Base-by-base conservation (phyloP, 805 yeast species). In the Barnettozyma sucrosica region DNA sequence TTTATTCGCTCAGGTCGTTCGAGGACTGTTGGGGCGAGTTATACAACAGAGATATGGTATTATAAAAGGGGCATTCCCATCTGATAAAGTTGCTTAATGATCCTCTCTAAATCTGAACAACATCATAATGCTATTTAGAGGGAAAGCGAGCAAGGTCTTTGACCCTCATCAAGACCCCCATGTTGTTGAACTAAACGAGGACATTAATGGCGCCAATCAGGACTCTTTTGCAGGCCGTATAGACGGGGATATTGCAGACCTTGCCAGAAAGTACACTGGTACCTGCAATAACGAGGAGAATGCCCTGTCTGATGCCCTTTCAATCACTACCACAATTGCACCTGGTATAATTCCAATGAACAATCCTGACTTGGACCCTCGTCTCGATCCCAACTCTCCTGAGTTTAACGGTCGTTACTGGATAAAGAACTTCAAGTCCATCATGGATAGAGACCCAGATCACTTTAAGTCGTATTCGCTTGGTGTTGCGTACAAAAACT, bases 401-500 rank as follows among this genome's bases (percentile, higher is more conserved):
- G 61, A 75, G 30, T 85, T 85, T 64, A 67, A 72, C 53, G 70
- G 85, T 19, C 70, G 71, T 51, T 76, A 71, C 51, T 85, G 90
- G 89, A 76, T 83, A 24, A 72, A 73, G 55, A 79, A 80, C 55
- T 65, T 83, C 68, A 68, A 75, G 48, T 66, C 70, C 46, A 58
- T 81, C 48, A 66, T 61, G 57, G 72, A 71, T 28, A 60, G 72
- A 3, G 84, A 81, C 54, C 77, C 79, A 0, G 86, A 80, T 5
- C 70, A 77, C 55, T 80, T 75, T 57, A 75, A 75, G 55, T 81
- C 81, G 20, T 66, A 77, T 40, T 69, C 72, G 19, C 65, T 81
- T 47, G 80, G 87, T 8, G 66, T 82, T 32, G 69, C 79, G 2
- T 84, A 77, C 67, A 69, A 74, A 43, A 64, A 80, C 55, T 66